A percentile compares a stretch with the other conserved stretches of the same genome.
Conservation (phyloP, 164 flowering plant genomes). For the Kalanchoe fedtschenkoi region DNA sequence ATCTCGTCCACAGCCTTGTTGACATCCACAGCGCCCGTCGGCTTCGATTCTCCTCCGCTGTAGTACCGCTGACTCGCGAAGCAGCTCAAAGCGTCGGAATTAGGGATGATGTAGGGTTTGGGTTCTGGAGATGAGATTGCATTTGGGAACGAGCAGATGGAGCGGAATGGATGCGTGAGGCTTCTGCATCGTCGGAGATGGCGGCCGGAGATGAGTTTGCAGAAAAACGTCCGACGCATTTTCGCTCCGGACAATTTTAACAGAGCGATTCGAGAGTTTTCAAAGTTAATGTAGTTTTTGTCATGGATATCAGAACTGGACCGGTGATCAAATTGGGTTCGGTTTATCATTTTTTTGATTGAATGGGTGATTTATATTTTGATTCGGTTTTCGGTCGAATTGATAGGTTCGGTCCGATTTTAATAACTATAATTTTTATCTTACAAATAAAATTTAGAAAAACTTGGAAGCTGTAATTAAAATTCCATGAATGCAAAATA, state of each 20-base stretch:
- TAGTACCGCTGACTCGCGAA: background rate
- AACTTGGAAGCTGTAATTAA: too few relatives aligned
- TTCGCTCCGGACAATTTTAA: background rate
- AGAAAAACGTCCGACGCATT: constrained; percentile 14
- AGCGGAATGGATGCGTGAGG: constrained; percentile 12
- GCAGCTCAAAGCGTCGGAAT: background rate
- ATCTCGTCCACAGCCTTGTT: constrained; percentile 65
- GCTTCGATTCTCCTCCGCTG: constrained; percentile 18
- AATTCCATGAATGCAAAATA: too few relatives aligned
- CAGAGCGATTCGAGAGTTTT: background rate
- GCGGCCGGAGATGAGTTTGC: constrained; percentile 16
- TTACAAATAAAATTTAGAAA: too few relatives aligned
- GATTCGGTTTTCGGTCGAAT: too few relatives aligned
- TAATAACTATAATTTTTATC: too few relatives aligned
- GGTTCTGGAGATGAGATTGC: constrained; percentile 10
- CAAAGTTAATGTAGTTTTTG: too few relatives aligned
- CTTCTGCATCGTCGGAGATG: constrained; percentile 9
- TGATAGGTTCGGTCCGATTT: too few relatives aligned
- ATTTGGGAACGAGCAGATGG: constrained; percentile 7
- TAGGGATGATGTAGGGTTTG: constrained; percentile 1
- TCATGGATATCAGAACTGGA: too few relatives aligned
- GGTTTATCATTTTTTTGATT: too few relatives aligned
- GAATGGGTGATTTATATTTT: too few relatives aligned
- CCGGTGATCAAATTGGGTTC: too few relatives aligned
- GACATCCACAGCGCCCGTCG: constrained; percentile 20